A percentile compares a stretch with the other conserved stretches of the same genome.
These are phyloP conservation scores for Xylaria curta DNA, from an alignment of 495 filamentous ascomycete genomes.

Conservation along the genomic window DNA sequence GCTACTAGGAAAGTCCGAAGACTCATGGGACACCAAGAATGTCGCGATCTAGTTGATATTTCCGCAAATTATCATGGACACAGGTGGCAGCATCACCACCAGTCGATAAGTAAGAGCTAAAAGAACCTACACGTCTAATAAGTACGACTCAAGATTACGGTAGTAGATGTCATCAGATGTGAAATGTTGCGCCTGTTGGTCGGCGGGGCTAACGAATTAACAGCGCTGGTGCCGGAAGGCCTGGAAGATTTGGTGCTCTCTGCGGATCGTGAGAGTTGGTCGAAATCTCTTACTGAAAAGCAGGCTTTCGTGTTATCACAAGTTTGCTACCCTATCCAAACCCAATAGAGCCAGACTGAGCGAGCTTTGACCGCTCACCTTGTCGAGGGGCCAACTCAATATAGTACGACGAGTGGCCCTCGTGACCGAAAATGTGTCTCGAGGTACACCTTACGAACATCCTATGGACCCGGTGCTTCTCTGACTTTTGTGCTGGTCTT, in stretches of 20 bases:
- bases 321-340: background rate
- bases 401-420: background rate
- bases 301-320: constrained; percentile 4
- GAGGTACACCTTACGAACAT: background rate
- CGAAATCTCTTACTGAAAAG: background rate
- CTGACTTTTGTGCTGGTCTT: background rate
- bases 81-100: background rate
- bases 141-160: too few relatives aligned
- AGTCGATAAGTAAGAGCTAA: too few relatives aligned
- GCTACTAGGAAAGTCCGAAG: background rate
- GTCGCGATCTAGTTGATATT: background rate
- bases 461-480: background rate
- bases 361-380: background rate
- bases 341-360: background rate
- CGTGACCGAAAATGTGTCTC: background rate
- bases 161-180: too few relatives aligned
- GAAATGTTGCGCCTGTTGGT: too few relatives aligned
- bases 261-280: background rate
- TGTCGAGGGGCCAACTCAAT: background rate
- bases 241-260: background rate
- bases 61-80: background rate
- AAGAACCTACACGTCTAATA: too few relatives aligned
- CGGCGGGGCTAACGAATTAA: background rate
- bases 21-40: background rate
- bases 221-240: background rate